Conservation (phyloP, 164 flowering plant genomes). For the Amborella trichopoda region DNA sequence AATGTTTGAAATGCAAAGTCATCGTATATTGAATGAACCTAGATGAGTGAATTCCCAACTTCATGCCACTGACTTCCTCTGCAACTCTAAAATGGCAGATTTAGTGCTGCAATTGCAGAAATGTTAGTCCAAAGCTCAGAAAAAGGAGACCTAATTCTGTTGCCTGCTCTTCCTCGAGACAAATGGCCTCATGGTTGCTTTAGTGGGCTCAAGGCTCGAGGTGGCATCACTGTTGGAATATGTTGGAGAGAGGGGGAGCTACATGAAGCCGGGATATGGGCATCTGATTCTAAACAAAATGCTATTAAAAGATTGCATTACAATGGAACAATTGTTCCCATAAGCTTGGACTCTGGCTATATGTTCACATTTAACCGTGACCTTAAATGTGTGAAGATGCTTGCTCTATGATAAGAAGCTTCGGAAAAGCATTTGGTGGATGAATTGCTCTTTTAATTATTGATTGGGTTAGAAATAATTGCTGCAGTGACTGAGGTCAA, state of each 20-base stretch:
- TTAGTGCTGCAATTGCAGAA: slow-evolving; percentile 74
- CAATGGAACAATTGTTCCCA: slow-evolving; percentile 28
- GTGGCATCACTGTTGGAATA: slow-evolving; percentile 63
- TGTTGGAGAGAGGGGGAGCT: slow-evolving; percentile 83
- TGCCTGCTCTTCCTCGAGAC: slow-evolving; percentile 78
- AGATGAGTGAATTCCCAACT: no score
- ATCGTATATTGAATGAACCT: no score
- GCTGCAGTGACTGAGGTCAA: no score
- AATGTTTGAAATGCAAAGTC: no score
- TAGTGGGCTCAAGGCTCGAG: slow-evolving; percentile 80
- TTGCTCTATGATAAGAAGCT: no score
- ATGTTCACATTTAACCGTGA: slow-evolving; percentile 41
- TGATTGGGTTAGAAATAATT: no score
- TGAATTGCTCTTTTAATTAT: no score
- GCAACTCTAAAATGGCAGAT: no score
- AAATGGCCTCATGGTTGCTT: slow-evolving; percentile 81
- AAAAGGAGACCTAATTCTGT: slow-evolving; percentile 66
- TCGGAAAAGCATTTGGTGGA: no score
- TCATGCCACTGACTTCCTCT: no score
- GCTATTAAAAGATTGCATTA: slow-evolving; percentile 33
- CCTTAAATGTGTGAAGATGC: slow-evolving; percentile 35
- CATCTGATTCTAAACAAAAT: slow-evolving; percentile 18
- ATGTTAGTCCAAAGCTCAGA: slow-evolving; percentile 88
- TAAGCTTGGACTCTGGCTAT: slow-evolving; percentile 22
- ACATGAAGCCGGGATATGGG: slow-evolving; percentile 60